Base-by-base conservation (phyloP, 202 grass and related monocot genomes). In the Elaeis oleifera region DNA sequence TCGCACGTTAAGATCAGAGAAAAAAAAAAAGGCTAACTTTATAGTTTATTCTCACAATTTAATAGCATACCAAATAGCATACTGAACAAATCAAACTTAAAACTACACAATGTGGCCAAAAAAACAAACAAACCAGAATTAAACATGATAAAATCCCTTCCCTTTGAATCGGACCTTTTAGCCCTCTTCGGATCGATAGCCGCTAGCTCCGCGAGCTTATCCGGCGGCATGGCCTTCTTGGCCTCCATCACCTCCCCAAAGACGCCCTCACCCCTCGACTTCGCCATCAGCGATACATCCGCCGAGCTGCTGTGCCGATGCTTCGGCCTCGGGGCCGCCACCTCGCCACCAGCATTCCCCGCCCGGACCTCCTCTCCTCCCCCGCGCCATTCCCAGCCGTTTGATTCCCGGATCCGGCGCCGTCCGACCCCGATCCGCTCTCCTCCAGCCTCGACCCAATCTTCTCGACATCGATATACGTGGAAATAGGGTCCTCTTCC, bases 381-480 rank as follows among this genome's bases (percentile, higher is more conserved):
- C 81, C 90, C 1, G 92, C 91, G 28, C 79, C 36, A 44, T 44
- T 86, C 77, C 91, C 84, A 2, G 72, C 88, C 62, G 59, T 81
- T 58, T 79, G 87, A 79, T 91, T 79, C 20, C 78, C 63, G 65
- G 70, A 75, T 31, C 58, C 57, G 39, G 59, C 51, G 14, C 61
- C 59, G 28, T 75, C 68, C 18, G 74, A 76, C 50, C 79, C 74
- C 31, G 78, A 74, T 36, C 76, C 73, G 18, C 74, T 87, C 17
- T 71, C 81, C 5, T 83, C 80, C 16, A 83, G 64, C 74, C 63
- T 83, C 23, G 54, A 66, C 31, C 81, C 83, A 58, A 99, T 89
- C 88, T 92, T 94, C 74, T 99, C 88, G 67, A 99, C 86, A 74
- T 92, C 88, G 85, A 99, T 99, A 75, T 89, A 99, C 1, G 94